phyloP scores from a whole-genome alignment of 1,139 yeast genomes.

The Yamadazyma atlantica region DNA sequence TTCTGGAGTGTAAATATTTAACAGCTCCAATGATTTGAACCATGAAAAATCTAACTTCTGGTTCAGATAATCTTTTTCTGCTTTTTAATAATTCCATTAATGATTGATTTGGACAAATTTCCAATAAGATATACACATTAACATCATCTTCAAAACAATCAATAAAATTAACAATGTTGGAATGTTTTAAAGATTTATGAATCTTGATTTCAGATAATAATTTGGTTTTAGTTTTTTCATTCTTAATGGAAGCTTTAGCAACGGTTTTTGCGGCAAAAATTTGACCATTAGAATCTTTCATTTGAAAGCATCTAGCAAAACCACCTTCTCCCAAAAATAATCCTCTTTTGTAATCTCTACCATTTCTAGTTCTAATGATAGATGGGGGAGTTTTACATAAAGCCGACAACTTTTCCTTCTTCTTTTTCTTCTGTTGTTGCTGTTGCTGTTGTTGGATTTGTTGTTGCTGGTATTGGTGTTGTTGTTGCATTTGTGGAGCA shows the following conservation, averaged over 20 bases:
- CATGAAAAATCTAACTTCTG: constrained; percentile 88
- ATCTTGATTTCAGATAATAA: constrained; percentile 90
- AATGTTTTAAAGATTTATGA: constrained; percentile 86
- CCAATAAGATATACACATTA: constrained; percentile 88
- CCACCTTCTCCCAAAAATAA: constrained; percentile 96
- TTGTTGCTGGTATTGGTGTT: constrained; percentile 16
- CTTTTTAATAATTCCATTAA: constrained; percentile 88
- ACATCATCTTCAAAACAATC: constrained; percentile 96
- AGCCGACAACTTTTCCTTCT: constrained; percentile 83
- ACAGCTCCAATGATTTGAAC: constrained; percentile 94
- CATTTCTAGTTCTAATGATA: constrained; percentile 80
- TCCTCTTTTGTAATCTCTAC: constrained; percentile 90
- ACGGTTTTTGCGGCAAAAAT: constrained; percentile 96
- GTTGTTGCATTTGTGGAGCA: constrained; percentile 16
- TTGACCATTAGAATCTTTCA: constrained; percentile 84
- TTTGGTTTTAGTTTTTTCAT: constrained; percentile 88
- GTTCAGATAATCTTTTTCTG: constrained; percentile 80
- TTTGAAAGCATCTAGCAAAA: constrained; percentile 97
- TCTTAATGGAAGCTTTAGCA: constrained; percentile 90
- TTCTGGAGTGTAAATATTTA: constrained; percentile 84
- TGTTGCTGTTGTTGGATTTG: constrained; percentile 20
- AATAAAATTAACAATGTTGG: constrained; percentile 85
- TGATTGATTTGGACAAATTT: constrained; percentile 91
- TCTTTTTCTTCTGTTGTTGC: constrained; percentile 44
- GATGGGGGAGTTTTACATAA: constrained; percentile 95